These are phyloP conservation scores for Trypanosoma rangeli DNA, from an alignment of 208 protist species.

Conservation along the genomic window DNA sequence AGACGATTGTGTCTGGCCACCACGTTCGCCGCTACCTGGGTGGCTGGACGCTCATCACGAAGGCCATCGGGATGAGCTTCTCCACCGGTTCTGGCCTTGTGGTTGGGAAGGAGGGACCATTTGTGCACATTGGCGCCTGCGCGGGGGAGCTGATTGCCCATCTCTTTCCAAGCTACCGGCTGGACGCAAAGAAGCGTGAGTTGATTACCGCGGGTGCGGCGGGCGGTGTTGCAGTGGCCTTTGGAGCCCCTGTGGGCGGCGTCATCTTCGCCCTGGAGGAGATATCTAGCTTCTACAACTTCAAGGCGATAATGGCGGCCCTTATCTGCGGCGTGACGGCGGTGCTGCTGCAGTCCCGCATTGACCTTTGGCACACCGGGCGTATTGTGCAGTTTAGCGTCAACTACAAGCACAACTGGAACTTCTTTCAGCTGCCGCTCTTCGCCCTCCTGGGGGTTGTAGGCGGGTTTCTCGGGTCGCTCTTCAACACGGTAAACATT, in stretches of 20 bases:
- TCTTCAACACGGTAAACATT: slow-evolving; percentile 71
- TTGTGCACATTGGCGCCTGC: slow-evolving; percentile 89
- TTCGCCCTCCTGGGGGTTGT: slow-evolving; percentile 67
- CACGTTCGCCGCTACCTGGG: slow-evolving; percentile 68
- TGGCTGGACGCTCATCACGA: slow-evolving; percentile 77
- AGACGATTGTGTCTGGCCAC: slow-evolving; percentile 83
- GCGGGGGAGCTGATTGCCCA: slow-evolving; percentile 60
- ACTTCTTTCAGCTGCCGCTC: slow-evolving; percentile 79
- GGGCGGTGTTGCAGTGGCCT: slow-evolving; percentile 77
- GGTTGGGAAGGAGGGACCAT: slow-evolving; percentile 87
- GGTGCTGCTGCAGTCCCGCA: slow-evolving; percentile 68
- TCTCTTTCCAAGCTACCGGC: slow-evolving; percentile 59
- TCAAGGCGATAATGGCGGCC: slow-evolving; percentile 83
- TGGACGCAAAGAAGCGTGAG: slow-evolving; percentile 59
- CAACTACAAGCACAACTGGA: slow-evolving; percentile 82
- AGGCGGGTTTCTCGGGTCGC: slow-evolving; percentile 66
- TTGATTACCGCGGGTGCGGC: slow-evolving; percentile 69
- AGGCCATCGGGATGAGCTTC: slow-evolving; percentile 71
- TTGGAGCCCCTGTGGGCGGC: slow-evolving; percentile 73
- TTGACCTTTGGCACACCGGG: slow-evolving; percentile 75
- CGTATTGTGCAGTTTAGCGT: slow-evolving; percentile 81
- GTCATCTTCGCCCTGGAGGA: slow-evolving; percentile 84
- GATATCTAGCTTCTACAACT: slow-evolving; percentile 81
- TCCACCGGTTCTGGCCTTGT: slow-evolving; percentile 77
- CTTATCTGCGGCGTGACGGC: slow-evolving; percentile 86